Percentiles rank a stretch among this genome's conserved stretches.
Evolutionary conservation across 2,329 filamentous ascomycete genomes (phyloP).

Genomic region (Amesomyces nigricolor): DNA sequence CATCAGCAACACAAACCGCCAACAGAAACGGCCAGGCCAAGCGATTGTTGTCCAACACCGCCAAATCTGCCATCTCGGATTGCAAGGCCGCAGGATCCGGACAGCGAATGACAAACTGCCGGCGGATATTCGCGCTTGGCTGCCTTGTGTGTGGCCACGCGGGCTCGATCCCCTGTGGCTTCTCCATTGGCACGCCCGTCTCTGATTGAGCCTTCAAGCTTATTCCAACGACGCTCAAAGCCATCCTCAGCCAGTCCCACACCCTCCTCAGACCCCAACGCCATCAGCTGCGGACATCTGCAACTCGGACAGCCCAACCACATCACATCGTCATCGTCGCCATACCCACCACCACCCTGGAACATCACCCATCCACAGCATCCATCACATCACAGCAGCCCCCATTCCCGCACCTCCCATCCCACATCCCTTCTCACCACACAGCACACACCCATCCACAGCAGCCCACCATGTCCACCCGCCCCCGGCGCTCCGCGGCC

Average conservation of each 20-base stretch:
- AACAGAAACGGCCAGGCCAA: neutral
- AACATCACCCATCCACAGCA: neutral
- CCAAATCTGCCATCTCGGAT: neutral
- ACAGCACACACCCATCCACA: too few species aligned
- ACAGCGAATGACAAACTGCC: slow-evolving; percentile 9
- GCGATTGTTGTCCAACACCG: slow-evolving; percentile 3
- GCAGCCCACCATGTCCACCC: slow-evolving; percentile 38
- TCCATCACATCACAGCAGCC: slow-evolving; percentile 2
- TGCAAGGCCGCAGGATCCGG: slow-evolving; percentile 2
- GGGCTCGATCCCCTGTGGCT: slow-evolving; percentile 12
- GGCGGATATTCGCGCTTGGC: slow-evolving; percentile 4
- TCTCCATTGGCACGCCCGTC: slow-evolving; percentile 19
- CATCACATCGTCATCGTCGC: neutral
- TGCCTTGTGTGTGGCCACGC: slow-evolving; percentile 2
- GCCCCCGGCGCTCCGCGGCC: slow-evolving; percentile 44
- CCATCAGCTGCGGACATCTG: slow-evolving; percentile 9
- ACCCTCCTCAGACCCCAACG: slow-evolving; percentile 1
- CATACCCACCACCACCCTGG: neutral
- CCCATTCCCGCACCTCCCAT: neutral
- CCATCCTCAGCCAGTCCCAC: slow-evolving; percentile 10
- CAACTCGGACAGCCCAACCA: slow-evolving; percentile 1
- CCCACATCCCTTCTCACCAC: neutral
- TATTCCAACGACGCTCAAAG: slow-evolving; percentile 17
- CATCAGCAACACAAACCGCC: neutral
- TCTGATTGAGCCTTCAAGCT: slow-evolving; percentile 17